Conservation (phyloP, 371 early-diverging fungal species). For the Paraphysoderma sedebokerense region DNA sequence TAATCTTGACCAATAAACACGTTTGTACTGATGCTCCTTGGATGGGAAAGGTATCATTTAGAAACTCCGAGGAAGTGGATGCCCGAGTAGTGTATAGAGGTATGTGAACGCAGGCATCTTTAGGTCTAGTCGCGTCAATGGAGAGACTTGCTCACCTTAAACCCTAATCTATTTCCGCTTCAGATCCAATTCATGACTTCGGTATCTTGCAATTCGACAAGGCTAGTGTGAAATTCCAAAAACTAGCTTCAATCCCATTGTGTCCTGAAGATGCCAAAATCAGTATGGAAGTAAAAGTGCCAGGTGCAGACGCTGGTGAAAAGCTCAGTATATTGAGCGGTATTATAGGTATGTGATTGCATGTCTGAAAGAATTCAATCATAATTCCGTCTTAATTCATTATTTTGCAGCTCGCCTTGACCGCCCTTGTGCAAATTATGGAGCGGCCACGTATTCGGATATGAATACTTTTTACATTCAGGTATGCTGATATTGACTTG, state of each 20-base stretch:
- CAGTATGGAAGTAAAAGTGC: constrained; percentile 77
- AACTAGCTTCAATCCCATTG: constrained; percentile 50
- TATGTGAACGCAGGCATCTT: no score
- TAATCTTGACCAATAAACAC: constrained; percentile 84
- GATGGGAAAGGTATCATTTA: constrained; percentile 67
- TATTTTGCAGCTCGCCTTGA: constrained; percentile 81
- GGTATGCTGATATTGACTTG: no score
- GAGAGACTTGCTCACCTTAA: no score
- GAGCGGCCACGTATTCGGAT: constrained; percentile 44
- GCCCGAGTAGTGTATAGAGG: constrained; percentile 72
- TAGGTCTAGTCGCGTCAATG: no score
- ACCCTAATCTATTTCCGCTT: no score
- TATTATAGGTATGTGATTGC: no score
- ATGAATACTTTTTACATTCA: constrained; percentile 16
- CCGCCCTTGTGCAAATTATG: constrained; percentile 37
- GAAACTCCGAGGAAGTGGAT: constrained; percentile 81
- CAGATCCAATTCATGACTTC: constrained; percentile 83
- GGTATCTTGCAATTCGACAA: constrained; percentile 71
- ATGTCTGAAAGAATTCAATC: no score
- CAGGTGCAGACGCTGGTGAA: constrained; percentile 59
- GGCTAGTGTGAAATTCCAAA: constrained; percentile 54
- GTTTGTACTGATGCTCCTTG: constrained; percentile 82
- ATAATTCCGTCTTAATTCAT: no score
- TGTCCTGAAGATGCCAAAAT: constrained; percentile 66
- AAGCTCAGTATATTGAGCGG: constrained; percentile 77